Percentiles rank a stretch among this genome's conserved stretches.
phyloP scores from a whole-genome alignment of 192 early-diverging fungal genomes.

The Rhizophagus prolifer region DNA sequence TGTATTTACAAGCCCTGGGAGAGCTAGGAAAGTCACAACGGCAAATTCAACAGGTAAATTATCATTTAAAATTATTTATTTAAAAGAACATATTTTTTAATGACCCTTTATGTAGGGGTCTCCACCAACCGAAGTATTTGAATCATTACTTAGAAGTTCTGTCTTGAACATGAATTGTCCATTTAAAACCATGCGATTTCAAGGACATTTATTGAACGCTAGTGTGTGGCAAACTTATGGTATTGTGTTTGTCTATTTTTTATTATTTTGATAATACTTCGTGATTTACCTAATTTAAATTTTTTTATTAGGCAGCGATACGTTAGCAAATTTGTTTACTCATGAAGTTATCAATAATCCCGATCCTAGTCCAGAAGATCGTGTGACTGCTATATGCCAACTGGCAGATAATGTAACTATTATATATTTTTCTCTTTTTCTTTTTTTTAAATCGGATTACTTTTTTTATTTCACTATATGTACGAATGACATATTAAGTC shows the following conservation, averaged over 20 bases:
- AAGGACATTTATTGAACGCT: conserved; percentile 19
- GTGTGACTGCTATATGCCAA: conserved; percentile 25
- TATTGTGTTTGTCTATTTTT: neutral
- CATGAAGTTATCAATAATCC: neutral
- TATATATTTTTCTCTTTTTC: too few species aligned
- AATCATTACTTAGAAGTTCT: conserved; percentile 24
- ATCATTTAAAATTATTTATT: neutral
- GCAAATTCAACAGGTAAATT: conserved; percentile 20
- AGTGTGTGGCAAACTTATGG: conserved; percentile 27
- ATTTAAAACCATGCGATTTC: conserved; percentile 4
- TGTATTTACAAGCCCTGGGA: conserved; percentile 15
- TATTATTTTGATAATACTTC: neutral
- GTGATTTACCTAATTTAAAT: neutral
- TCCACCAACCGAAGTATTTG: conserved; percentile 22
- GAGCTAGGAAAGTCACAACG: conserved; percentile 28
- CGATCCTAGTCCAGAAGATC: conserved; percentile 19
- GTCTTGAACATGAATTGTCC: conserved; percentile 20
- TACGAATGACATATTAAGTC: neutral
- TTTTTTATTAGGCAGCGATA: neutral
- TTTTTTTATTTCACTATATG: neutral
- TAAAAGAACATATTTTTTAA: neutral
- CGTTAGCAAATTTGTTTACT: conserved; percentile 15
- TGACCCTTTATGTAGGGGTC: conserved; percentile 2
- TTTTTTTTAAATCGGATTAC: neutral
- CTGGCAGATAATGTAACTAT: conserved; percentile 20